Percentiles rank a stretch among this genome's conserved stretches.
Conservation (phyloP, 2,329 filamentous ascomycete genomes). For the Penicillium sp. region DNA sequence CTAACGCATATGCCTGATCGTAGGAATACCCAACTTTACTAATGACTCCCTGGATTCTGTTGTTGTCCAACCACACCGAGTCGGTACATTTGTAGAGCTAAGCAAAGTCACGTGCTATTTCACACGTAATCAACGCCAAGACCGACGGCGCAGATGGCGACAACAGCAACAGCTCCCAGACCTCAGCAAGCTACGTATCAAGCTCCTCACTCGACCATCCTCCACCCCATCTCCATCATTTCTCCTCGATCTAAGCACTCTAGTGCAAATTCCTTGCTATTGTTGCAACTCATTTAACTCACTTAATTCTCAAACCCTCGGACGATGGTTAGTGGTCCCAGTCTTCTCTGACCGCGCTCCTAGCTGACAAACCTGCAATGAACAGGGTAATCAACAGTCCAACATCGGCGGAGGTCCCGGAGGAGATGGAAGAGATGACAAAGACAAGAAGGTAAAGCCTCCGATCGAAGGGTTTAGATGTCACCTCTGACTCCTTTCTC, state of each 20-base stretch:
- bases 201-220: slow-evolving; percentile 16
- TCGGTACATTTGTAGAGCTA: background rate
- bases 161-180: slow-evolving; percentile 28
- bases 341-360: slow-evolving; percentile 16
- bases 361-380: slow-evolving; percentile 29
- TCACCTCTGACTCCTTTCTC: slow-evolving; percentile 24
- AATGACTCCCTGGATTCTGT: background rate
- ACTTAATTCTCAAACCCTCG: slow-evolving; percentile 23
- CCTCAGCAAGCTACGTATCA: slow-evolving; percentile 22
- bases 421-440: slow-evolving; percentile 78
- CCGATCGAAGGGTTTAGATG: background rate
- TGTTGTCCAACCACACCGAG: background rate
- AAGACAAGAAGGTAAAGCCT: slow-evolving; percentile 83
- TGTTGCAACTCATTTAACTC: background rate
- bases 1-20: background rate
- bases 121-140: slow-evolving; percentile 24
- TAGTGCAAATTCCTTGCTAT: background rate
- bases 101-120: background rate
- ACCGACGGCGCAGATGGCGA: slow-evolving; percentile 21
- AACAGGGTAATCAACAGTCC: slow-evolving; percentile 67
- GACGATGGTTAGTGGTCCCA: slow-evolving; percentile 40
- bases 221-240: slow-evolving; percentile 23
- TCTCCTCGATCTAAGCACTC: background rate
- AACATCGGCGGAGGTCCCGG: slow-evolving; percentile 76
- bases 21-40: background rate